Base-by-base conservation (phyloP, 2,329 filamentous ascomycete species). In the Aspergillus brasiliensis region DNA sequence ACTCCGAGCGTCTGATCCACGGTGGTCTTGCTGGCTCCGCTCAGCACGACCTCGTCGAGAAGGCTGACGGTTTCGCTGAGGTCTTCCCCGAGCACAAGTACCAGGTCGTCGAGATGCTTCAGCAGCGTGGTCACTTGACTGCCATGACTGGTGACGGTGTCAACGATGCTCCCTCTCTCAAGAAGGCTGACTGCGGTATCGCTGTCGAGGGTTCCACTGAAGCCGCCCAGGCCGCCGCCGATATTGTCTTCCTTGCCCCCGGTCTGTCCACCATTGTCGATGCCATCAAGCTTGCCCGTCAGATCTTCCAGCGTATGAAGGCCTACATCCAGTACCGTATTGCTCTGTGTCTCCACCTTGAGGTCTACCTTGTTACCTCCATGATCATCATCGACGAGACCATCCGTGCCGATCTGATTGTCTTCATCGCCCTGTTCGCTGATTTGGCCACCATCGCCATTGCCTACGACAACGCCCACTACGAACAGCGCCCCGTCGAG, bases 351-450 rank as follows among this genome's bases (percentile, higher is more conserved):
- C 80, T 91, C 63, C 88, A 91, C 75, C 81, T 91, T 69, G 88
- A 90, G 77, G 86, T 92, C 74, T 92, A 91, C 82, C 82, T 92
- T 23, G 87, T 89, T 68, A 88, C 87, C 61, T 90, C 88, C 34
- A 91, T 91, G 87, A 88, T 91, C 76, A 90, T 91, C 80, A 85
- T 91, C 79, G 88, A 91, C 81, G 88, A 91, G 81, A 91, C 88
- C 63, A 84, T 91, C 73, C 83, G 84, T 65, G 85, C 85, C 63
- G 86, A 91, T 65, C 84, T 92, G 46, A 88, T 92, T 70, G 89
- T 91, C 77, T 92, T 91, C 83, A 86, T 92, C 66, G 89, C 89
- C 62, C 82, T 92, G 27, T 92, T 92, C 78, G 89, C 89, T 67
- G 89, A 92, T 84, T 80, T 92, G 78, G 89, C 89, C 62, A 92